Base-by-base conservation (phyloP, 2,329 filamentous ascomycete species). In the Pyricularia pennisetigena region DNA sequence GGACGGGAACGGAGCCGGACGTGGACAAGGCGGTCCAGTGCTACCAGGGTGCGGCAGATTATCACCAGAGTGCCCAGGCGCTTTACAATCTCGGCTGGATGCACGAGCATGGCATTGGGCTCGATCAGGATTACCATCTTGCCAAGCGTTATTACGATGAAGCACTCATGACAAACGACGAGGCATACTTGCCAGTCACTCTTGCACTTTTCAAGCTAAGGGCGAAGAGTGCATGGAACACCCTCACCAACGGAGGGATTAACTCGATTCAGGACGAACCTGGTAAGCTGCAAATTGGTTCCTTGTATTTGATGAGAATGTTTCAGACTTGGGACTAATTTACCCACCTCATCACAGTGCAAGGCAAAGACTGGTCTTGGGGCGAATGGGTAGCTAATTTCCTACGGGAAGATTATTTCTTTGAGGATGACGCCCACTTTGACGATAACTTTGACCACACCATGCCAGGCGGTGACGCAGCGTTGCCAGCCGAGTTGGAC, bases 61-160 rank as follows among this genome's bases (percentile, higher is more conserved):
- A 91, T 69, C 89, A 94, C 72, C 90, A 93, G 75, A 97, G 93
- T 73, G 95, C 94, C 2, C 96, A 99, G 79, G 95, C 96, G 16
- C 87, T 97, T 69, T 99, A 93, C 86, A 98, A 99, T 74, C 83
- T 99, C 16, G 96, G 95, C 5, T 99, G 95, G 95, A 98, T 99
- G 94, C 93, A 99, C 75, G 95, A 99, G 79, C 97, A 98, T 74
- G 95, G 95, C 8, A 84, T 98, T 66, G 93, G 94, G 1, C 86
- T 98, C 24, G 90, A 91, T 68, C 95, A 99, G 76, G 95, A 99
- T 76, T 99, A 96, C 77, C 95, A 99, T 75, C 88, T 99, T 68
- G 95, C 96, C 2, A 99, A 99, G 79, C 85, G 95, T 68, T 97
- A 94, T 79, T 99, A 99, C 75, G 95, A 99, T 74, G 86, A 95